These are phyloP conservation scores for Davidsoniella eucalypti DNA, from an alignment of 2,329 filamentous ascomycete species.

Conservation along the genomic window DNA sequence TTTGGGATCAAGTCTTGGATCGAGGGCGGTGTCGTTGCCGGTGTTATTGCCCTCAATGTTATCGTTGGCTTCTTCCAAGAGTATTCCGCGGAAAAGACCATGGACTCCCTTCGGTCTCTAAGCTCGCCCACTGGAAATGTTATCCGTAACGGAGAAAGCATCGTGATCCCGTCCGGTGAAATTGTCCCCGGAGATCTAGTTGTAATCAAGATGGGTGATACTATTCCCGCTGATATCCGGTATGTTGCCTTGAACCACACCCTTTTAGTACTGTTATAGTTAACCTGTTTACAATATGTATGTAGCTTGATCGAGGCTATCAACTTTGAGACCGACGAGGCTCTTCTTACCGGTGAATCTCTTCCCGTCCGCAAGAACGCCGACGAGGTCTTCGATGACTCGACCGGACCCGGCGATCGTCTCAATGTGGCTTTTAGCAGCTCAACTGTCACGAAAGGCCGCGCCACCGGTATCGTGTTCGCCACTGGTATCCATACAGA, in stretches of 20 bases:
- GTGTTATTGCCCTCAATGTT: constrained; percentile 36
- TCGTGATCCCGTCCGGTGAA: constrained; percentile 20
- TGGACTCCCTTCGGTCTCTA: constrained; percentile 23
- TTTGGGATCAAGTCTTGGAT: constrained; percentile 35
- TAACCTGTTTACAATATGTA: background rate
- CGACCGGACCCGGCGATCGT: constrained; percentile 31
- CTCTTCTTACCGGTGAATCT: constrained; percentile 43
- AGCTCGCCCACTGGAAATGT: constrained; percentile 23
- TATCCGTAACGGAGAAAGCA: constrained; percentile 22
- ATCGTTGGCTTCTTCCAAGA: constrained; percentile 30
- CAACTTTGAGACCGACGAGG: constrained; percentile 48
- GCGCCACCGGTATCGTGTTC: constrained; percentile 40
- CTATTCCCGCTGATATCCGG: constrained; percentile 39
- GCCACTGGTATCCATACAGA: constrained; percentile 44
- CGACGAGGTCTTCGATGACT: constrained; percentile 22
- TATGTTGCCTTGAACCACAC: background rate
- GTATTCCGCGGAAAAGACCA: constrained; percentile 25
- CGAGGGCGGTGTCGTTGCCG: constrained; percentile 33
- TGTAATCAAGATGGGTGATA: constrained; percentile 33
- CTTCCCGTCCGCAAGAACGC: constrained; percentile 35
- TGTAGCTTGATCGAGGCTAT: constrained; percentile 31
- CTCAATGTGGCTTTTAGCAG: constrained; percentile 40
- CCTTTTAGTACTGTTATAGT: constrained; percentile 19
- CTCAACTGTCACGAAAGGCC: constrained; percentile 39
- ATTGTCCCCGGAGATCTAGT: constrained; percentile 42